Evolutionary conservation across 1,139 yeast species (phyloP), one percentile per base, ranked within the genome.

Genomic region (Taiozyma onychis): DNA sequence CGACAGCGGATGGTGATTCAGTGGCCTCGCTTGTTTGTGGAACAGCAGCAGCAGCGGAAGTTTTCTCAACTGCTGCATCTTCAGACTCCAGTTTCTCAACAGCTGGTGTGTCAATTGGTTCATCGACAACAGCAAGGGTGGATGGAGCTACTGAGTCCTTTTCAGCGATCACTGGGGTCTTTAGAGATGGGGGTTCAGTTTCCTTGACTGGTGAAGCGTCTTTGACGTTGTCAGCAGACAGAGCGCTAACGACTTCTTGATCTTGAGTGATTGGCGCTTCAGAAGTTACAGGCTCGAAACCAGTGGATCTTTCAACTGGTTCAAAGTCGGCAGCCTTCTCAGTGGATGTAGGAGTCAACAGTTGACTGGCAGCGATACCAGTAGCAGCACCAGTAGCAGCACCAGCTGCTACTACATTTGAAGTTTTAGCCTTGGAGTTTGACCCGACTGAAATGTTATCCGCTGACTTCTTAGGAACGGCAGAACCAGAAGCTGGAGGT

Each of bases 101-200:
- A 9, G 24, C 41, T 37, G 41, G 41, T 16, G 24, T 53, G 43
- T 45, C 47, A 37, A 45, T 53, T 44, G 50, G 46, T 26, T 44
- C 48, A 41, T 44, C 52, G 39, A 49, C 46, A 16, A 44, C 49
- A 42, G 43, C 48, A 39, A 45, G 32, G 10, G 48, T 46, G 37
- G 51, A 44, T n/a, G 53, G 41, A 28, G 45, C 34, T 34, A 41
- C 44, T 2, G 42, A 27, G 13, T 39, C 45, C 24, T 48, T 35
- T 22, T 39, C 44, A 37, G 24, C 14, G 6, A 37, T 10, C 14
- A 37, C 41, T 37, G 41, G 26, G 6, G 13, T 5, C 7, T 18
- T 6, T 30, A 11, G 34, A 30, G 34, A 30, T 30, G 34, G 13
- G 7, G 11, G 1, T 6, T 30, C 6, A 4, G 34, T 13, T 11